Evolutionary conservation across 371 early-diverging fungal genomes (phyloP), one percentile per base, ranked within the genome.

Genomic region (Mucor racemosus): DNA sequence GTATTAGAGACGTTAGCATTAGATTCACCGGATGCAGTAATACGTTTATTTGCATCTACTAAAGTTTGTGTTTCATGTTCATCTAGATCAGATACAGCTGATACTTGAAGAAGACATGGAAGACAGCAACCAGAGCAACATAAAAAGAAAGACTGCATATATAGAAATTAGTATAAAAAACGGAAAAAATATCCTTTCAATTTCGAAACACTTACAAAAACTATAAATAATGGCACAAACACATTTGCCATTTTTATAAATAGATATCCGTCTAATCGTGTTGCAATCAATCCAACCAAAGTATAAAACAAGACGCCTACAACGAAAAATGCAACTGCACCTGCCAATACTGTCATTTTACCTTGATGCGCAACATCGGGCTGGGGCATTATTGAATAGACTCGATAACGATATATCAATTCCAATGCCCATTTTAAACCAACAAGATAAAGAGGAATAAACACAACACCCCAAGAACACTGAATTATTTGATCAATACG

Each of bases 191-290:
- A 26, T 26, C 26, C 26, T 3, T 3, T 26, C 26, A 26, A 26
- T 26, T 15, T 31, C n/a, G 34, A 11, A 60, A 39, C 11, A 60
- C 87, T 65, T 65, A 82, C 78, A 62, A 91, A 72, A 7, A 91
- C 78, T 61, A 95, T 88, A 71, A 95, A 94, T n/a, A 95, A 78
- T 14, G 95, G 92, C 17, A 92, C 88, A 71, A 95, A 80, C 17
- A 95, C 88, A 34, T 86, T 77, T 0, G 90, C 82, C 62, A 90
- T 82, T 5, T 79, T 69, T 15, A 89, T 82, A 62, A 68, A 80
- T 0, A 56, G 36, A 54, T 76, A 69, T 58, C 83, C 83, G 63
- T 89, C 88, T 42, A 95, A 73, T 17, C 89, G 81, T 61, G 78
- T 73, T 4, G 90, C 88, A 26, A 95, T 76, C 53, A 95, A 73